Percentiles rank a stretch among this genome's conserved stretches.
phyloP scores from a whole-genome alignment of 73 alveolate species.

The Paramecium biaurelia region DNA sequence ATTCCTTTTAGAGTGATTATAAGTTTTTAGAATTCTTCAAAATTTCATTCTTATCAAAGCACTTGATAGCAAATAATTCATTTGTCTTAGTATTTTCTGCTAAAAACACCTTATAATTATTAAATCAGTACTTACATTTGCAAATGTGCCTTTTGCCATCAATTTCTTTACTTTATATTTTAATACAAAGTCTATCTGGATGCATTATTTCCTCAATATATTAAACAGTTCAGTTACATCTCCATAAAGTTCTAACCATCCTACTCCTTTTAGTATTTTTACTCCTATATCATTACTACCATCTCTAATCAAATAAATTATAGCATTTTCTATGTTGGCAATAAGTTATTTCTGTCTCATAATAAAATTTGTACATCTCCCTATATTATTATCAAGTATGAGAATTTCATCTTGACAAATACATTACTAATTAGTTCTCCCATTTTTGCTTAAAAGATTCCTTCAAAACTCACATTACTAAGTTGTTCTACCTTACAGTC shows the following conservation, averaged over 20 bases:
- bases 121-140: background rate
- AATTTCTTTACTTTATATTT: background rate
- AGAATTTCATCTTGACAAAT: background rate
- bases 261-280: background rate
- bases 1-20: background rate
- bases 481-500: background rate
- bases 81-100: background rate
- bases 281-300: background rate
- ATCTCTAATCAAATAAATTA: background rate
- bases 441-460: background rate
- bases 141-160: conserved; percentile 15
- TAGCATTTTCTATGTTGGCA: background rate
- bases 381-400: background rate
- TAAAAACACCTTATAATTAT: background rate
- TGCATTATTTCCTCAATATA: background rate
- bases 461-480: background rate
- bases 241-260: background rate
- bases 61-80: background rate
- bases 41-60: background rate
- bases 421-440: background rate
- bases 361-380: background rate
- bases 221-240: background rate
- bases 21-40: background rate
- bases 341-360: background rate
- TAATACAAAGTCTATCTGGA: background rate